Base-by-base conservation (phyloP, 192 early-diverging fungal species). In the Backusella westeae region DNA sequence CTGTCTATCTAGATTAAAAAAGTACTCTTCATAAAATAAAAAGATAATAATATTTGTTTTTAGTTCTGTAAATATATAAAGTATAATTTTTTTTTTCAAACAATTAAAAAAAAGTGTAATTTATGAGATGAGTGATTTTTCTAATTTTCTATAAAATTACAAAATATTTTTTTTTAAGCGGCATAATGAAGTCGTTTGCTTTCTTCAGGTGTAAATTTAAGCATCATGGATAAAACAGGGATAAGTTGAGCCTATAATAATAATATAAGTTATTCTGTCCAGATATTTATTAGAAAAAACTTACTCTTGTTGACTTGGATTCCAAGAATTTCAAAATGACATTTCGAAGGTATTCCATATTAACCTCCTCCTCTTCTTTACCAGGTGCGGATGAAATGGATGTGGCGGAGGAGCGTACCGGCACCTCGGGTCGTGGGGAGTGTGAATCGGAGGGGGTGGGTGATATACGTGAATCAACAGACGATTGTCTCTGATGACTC, bases 281-380 rank as follows among this genome's bases (percentile, higher is more conserved):
- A 35, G 0, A 9, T 34, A 38, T 39, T 39, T 4, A 14, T 26
- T 21, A 53, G 71, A 26, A 34, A 44, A 71, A 41, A 82, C 87
- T 82, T 85, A 93, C 92, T 74, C 92, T 84, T 75, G 87, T 90
- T 9, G 89, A 87, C 71, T 88, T 93, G 42, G 86, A 81, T 81
- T 95, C 92, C 76, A 95, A 80, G 76, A 94, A 94, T 77, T 89
- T 92, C 26, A 95, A 49, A 32, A 95, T 72, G 0, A 95, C 85
- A 69, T 90, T 87, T 75, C 91, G 91, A 9, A 94, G 76, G 71
- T 95, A 95, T 73, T 94, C 91, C n/a, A 91, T 67, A 77, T 93
- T 90, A 6, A 91, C 78, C 46, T 91, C 90, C 46, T 88, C 85
- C 21, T 87, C 87, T 38, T 82, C 66, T 6, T 34, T 42, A 10